phyloP scores from a whole-genome alignment of 2,329 filamentous ascomycete genomes.

The Microcera coccophila region DNA sequence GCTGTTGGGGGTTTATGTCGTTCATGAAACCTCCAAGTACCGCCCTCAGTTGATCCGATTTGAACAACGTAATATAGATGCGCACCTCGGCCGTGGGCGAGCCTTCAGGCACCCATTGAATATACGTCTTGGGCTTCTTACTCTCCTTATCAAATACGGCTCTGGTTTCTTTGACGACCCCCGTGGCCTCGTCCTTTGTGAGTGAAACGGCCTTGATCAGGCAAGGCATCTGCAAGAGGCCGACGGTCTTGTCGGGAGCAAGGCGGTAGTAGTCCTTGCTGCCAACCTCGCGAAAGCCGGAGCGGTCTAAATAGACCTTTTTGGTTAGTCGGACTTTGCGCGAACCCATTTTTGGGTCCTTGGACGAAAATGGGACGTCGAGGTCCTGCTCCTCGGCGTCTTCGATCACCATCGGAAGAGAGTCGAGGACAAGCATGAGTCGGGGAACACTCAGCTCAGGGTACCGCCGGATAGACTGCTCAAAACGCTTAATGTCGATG shows the following conservation, averaged over 20 bases:
- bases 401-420: conserved; percentile 76
- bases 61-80: conserved; percentile 80
- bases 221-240: conserved; percentile 67
- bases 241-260: conserved; percentile 72
- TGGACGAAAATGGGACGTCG: conserved; percentile 76
- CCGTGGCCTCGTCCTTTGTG: conserved; percentile 60
- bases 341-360: conserved; percentile 65
- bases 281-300: conserved; percentile 73
- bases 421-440: conserved; percentile 85
- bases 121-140: conserved; percentile 72
- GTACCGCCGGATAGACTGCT: conserved; percentile 79
- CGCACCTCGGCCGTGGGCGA: conserved; percentile 69
- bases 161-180: conserved; percentile 62
- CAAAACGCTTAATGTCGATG: conserved; percentile 79
- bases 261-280: conserved; percentile 76
- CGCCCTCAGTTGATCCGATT: conserved; percentile 74
- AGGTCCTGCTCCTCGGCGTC: conserved; percentile 59
- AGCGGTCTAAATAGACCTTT: conserved; percentile 80
- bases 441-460: conserved; percentile 85
- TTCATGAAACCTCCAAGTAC: conserved; percentile 76
- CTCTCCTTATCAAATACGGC: conserved; percentile 65
- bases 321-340: conserved; percentile 64
- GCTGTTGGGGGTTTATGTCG: conserved; percentile 78
- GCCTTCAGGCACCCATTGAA: conserved; percentile 80
- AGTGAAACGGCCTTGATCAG: conserved; percentile 69